Conservation (phyloP, 2,329 filamentous ascomycete species). For the Graphium sp. region DNA sequence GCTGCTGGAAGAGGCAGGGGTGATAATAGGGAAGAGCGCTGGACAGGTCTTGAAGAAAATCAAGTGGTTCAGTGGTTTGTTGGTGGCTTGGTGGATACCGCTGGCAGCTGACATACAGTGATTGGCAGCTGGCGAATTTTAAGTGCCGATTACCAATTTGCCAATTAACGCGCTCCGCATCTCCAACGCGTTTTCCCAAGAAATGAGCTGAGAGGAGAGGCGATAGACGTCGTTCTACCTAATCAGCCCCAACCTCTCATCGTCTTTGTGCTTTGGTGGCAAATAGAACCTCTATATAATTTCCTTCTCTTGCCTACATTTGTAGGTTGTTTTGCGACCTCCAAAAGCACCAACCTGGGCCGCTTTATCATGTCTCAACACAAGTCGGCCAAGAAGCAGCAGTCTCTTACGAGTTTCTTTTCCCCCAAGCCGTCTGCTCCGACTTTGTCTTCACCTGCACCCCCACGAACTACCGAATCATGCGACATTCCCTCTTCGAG, state of each 20-base stretch:
- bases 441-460: slow-evolving; percentile 1
- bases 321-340: not conserved
- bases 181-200: not conserved
- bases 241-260: not conserved
- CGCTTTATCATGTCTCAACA: slow-evolving; percentile 10
- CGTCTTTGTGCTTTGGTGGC: not conserved
- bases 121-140: no score
- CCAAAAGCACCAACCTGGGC: not conserved
- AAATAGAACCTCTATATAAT: not conserved
- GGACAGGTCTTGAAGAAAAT: not conserved
- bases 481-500: slow-evolving; percentile 3
- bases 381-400: slow-evolving; percentile 54
- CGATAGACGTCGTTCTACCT: not conserved
- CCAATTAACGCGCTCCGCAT: not conserved
- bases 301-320: not conserved
- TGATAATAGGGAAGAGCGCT: no score
- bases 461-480: slow-evolving; percentile 5
- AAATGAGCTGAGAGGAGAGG: not conserved
- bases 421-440: slow-evolving; percentile 29
- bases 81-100: not conserved
- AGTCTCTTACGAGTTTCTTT: slow-evolving; percentile 79
- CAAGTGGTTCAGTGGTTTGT: not conserved
- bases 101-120: not conserved
- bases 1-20: no score
- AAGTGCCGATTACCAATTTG: no score